These are phyloP conservation scores for Ophioceras dolichostomum DNA, from an alignment of 2,329 filamentous ascomycete species.

Conservation along the genomic window DNA sequence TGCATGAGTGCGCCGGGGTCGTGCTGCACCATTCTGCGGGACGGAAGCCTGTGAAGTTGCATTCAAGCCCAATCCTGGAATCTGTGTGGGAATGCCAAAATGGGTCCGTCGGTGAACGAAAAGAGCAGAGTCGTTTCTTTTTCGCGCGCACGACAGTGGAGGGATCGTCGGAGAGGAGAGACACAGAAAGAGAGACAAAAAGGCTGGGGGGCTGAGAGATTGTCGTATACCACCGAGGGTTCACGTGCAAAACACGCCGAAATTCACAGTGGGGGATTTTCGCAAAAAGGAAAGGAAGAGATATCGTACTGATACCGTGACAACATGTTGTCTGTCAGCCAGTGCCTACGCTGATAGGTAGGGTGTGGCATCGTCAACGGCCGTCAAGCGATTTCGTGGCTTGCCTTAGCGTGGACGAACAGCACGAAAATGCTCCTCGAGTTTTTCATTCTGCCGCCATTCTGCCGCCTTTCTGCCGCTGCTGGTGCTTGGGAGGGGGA, in stretches of 20 bases:
- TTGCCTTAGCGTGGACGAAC: neutral
- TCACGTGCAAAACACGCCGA: neutral
- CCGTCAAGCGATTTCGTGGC: neutral
- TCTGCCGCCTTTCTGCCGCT: no score
- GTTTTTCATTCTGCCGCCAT: no score
- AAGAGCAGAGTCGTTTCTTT: neutral
- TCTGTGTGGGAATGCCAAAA: neutral
- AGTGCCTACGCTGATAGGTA: neutral
- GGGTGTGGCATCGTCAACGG: neutral
- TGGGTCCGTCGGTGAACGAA: slow-evolving; percentile 1
- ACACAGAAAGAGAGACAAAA: neutral
- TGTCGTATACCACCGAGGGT: neutral
- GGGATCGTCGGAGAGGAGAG: no score
- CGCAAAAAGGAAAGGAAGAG: neutral
- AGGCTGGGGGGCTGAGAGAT: neutral
- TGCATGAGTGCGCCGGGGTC: neutral
- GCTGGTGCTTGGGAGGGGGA: no score
- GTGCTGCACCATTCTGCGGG: no score
- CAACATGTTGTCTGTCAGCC: neutral
- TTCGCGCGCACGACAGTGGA: no score
- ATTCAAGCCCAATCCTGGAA: neutral
- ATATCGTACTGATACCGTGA: neutral
- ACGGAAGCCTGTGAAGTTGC: neutral
- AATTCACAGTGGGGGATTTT: no score
- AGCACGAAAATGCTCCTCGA: no score